Base-by-base conservation (phyloP, 352 stramenopile species). In the Ophiocytium majus region DNA sequence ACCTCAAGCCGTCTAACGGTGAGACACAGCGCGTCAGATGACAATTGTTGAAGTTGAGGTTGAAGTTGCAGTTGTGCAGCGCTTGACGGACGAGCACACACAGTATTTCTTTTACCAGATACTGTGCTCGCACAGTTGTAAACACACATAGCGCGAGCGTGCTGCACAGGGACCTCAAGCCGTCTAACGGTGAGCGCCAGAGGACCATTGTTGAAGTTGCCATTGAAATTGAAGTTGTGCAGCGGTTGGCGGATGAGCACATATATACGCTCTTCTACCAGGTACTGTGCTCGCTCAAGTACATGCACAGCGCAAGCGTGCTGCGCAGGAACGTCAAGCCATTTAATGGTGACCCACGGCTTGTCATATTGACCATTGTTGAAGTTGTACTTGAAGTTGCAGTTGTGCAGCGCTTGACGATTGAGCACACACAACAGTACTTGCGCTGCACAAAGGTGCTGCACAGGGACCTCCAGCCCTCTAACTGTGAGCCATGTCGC, bases 41-140 rank as follows among this genome's bases (percentile, higher is more conserved):
- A n/a, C n/a, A n/a, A n/a, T n/a, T n/a, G n/a, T n/a, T n/a, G n/a
- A n/a, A n/a, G n/a, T n/a, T n/a, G n/a, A n/a, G n/a, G n/a, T n/a
- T n/a, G n/a, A n/a, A n/a, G n/a, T n/a, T n/a, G n/a, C n/a, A n/a
- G n/a, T n/a, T n/a, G n/a, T n/a, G n/a, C n/a, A n/a, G n/a, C n/a
- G n/a, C n/a, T 91, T 97, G 14, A 96, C 93, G 0, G 94, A 97
- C 83, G 93, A 97, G 83, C 94, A 97, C 84, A 93, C 96, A 19
- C 93, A 94, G 31, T 98, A 97, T 85, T 98, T 99, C 87, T 92
- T 99, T 84, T 98, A 98, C 66, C 96, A 99, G 90, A 97, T 99
- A 76, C 89, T 99, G 14, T 93, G 94, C 50, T 95, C 94, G 0
- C 88, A 99, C 19, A 97, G 97, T 80, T 99, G 95, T 98, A 99